Base-by-base conservation (phyloP, 1,284 basidiomycete species). In the Puccinia polysora region DNA sequence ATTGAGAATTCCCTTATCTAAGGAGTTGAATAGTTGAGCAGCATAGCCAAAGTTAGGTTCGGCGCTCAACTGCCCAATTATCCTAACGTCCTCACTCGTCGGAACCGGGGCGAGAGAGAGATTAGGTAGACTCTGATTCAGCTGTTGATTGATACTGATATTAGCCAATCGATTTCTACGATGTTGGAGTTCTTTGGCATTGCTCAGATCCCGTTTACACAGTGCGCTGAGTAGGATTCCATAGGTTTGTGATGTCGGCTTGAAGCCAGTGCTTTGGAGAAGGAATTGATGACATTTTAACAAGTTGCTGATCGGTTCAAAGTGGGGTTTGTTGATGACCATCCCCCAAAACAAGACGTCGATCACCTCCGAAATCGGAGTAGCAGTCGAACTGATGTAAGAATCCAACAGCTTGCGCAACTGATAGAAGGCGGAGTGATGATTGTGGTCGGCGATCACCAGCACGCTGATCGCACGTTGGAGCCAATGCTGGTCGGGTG, bases 331-430 rank as follows among this genome's bases (percentile, higher is more conserved):
- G 25, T 50, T 62, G 23, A 56, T 45, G 4, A 70, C 55, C 43
- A 70, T 49, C 28, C 67, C 67, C 67, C 67, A 70, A 40, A 70
- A 59, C 56, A 70, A n/a, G 18, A 59, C 30, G 50, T 70, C 67
- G 34, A 70, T 59, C 10, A 70, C 56, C 43, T 59, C 34, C 15
- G 67, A 59, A 25, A 38, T 59, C 36, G 67, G 67, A 14, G 56
- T 47, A 23, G 56, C 18, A 7, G 67, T 70, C 25, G 67, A 70
- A 45, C 45, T 60, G 58, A 70, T 34, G 40, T 70, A 70, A 38
- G 43, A 47, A 62, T 70, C 56, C 34, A 70, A 43, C 32, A 62
- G 32, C 36, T 59, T 70, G 8, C 67, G 56, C 7, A 70, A 43
- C 34, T 58, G 67, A 47, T 69, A 69, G 14, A 69, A 69, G 25